These are phyloP conservation scores for Phytophthora quininea DNA, from an alignment of 352 stramenopile genomes.

Conservation along the genomic window DNA sequence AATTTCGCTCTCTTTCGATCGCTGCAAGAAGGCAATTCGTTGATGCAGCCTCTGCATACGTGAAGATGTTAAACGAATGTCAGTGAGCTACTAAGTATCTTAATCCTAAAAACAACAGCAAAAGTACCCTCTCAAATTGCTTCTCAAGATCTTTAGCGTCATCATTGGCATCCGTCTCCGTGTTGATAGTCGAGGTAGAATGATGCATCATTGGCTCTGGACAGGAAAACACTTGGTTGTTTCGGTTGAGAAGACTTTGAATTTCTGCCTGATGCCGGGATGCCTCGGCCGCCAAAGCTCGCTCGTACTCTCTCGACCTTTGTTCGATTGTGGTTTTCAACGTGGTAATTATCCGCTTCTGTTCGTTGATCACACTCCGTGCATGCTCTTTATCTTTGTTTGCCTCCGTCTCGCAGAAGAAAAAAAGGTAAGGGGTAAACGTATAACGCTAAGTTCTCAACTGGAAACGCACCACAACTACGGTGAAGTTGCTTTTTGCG, in stretches of 20 bases:
- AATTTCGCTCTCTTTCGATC: conserved; percentile 72
- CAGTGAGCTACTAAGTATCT: too few relatives aligned
- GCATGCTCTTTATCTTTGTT: conserved; percentile 78
- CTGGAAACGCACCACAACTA: conserved; percentile 54
- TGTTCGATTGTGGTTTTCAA: conserved; percentile 61
- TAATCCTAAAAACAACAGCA: neutral
- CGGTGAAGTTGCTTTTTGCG: conserved; percentile 78
- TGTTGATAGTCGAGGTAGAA: conserved; percentile 24
- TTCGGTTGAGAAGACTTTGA: conserved; percentile 53
- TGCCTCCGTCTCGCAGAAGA: conserved; percentile 57
- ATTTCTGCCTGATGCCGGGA: conserved; percentile 59
- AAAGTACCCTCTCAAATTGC: conserved; percentile 29
- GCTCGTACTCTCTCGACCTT: conserved; percentile 68
- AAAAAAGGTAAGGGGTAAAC: neutral
- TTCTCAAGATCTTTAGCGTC: conserved; percentile 33
- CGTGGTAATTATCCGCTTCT: conserved; percentile 50
- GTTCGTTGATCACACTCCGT: conserved; percentile 54
- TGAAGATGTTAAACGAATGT: neutral
- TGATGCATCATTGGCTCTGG: conserved; percentile 18
- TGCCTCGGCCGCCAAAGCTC: conserved; percentile 53
- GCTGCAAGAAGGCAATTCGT: conserved; percentile 56
- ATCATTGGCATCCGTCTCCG: conserved; percentile 19
- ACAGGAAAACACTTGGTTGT: conserved; percentile 13
- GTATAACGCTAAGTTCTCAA: conserved; percentile 2
- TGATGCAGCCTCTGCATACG: conserved; percentile 50